Conservation (phyloP, 352 stramenopile genomes). For the Globisporangium cederbergense region DNA sequence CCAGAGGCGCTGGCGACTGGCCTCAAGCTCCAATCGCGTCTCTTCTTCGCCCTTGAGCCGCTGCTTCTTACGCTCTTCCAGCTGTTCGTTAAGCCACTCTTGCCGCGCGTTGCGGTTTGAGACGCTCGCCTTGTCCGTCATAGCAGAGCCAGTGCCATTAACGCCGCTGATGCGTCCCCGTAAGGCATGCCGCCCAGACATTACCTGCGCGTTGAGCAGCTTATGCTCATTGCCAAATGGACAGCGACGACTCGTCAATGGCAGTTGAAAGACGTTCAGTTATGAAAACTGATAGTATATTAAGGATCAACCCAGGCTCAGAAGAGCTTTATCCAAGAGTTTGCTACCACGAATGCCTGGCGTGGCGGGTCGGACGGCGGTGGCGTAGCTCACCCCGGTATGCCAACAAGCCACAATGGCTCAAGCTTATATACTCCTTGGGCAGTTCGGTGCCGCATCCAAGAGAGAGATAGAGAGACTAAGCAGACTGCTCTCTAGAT, state of each 20-base stretch:
- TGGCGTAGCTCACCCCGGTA: no score
- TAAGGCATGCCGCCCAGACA: conserved; percentile 8
- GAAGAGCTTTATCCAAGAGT: background rate
- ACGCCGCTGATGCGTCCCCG: conserved; percentile 7
- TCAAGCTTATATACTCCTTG: no score
- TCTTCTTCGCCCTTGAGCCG: conserved; percentile 31
- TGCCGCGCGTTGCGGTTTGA: conserved; percentile 29
- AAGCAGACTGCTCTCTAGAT: no score
- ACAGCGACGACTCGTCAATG: conserved; percentile 1
- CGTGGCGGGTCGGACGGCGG: background rate
- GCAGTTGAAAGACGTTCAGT: background rate
- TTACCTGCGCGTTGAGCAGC: background rate
- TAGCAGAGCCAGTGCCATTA: no score
- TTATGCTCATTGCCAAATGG: background rate
- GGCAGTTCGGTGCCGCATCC: no score
- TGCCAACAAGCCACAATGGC: no score
- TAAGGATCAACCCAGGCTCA: background rate
- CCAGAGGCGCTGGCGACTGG: conserved; percentile 43
- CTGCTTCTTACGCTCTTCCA: conserved; percentile 38
- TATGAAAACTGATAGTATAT: background rate
- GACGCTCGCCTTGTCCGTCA: background rate
- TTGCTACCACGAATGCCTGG: background rate
- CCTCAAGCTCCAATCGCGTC: conserved; percentile 25
- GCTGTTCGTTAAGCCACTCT: conserved; percentile 45
- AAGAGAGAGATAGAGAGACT: no score